Percentiles rank a stretch among this genome's conserved stretches.
phyloP scores from a whole-genome alignment of 139 green algal species.

The Nannochloris sp. region DNA sequence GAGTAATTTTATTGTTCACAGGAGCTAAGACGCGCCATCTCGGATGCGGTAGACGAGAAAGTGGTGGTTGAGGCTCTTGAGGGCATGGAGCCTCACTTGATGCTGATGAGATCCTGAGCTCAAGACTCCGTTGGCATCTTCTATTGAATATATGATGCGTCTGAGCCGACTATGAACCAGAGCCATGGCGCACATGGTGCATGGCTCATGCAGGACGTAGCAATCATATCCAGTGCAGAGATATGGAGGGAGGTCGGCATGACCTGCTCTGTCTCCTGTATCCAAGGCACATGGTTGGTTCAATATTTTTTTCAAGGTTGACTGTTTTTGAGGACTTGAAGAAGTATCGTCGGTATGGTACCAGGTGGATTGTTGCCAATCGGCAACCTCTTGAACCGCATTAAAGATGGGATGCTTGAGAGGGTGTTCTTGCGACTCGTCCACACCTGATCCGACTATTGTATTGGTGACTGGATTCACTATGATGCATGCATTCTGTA shows the following conservation, averaged over 20 bases:
- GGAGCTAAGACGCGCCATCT: neutral
- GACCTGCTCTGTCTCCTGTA: neutral
- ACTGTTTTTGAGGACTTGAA: neutral
- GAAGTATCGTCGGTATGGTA: neutral
- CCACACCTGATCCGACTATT: slow-evolving; percentile 8
- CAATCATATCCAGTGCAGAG: slow-evolving; percentile 88
- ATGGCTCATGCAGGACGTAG: slow-evolving; percentile 81
- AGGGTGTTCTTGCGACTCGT: slow-evolving; percentile 32
- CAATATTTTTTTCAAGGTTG: neutral
- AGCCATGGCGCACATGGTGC: slow-evolving; percentile 92
- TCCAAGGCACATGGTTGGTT: neutral
- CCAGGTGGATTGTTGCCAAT: slow-evolving; percentile 32
- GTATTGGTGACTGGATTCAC: slow-evolving; percentile 38
- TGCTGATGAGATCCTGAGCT: slow-evolving; percentile 6
- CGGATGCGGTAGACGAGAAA: slow-evolving; percentile 46
- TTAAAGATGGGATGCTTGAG: slow-evolving; percentile 72
- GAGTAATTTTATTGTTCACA: too few species aligned
- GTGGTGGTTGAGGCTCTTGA: slow-evolving; percentile 74
- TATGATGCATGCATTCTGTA: slow-evolving; percentile 53
- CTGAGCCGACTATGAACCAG: slow-evolving; percentile 75
- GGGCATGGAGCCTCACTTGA: slow-evolving; percentile 42
- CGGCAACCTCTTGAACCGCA: slow-evolving; percentile 49
- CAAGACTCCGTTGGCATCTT: slow-evolving; percentile 40
- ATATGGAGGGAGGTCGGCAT: slow-evolving; percentile 45
- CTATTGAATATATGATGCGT: slow-evolving; percentile 56